Evolutionary conservation across 2,329 filamentous ascomycete genomes (phyloP).

Genomic region (Ramularia endophylla): DNA sequence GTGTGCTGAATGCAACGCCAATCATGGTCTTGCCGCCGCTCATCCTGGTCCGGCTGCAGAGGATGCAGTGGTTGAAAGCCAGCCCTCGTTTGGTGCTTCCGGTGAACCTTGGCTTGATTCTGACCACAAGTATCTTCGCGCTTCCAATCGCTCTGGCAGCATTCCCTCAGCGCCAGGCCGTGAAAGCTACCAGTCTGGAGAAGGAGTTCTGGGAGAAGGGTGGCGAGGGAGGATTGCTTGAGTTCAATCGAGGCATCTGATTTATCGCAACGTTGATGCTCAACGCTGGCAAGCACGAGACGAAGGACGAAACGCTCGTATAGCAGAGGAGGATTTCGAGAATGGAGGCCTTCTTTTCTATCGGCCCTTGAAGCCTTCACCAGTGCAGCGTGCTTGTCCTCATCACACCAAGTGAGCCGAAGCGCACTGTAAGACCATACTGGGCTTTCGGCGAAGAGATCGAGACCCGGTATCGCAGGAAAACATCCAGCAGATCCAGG

Average conservation of each 20-base stretch:
- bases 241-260: constrained; percentile 96
- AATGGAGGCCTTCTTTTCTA: too few species aligned
- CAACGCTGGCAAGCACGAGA: too few species aligned
- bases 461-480: too few species aligned
- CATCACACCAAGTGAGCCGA: too few species aligned
- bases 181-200: constrained; percentile 71
- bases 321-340: too few species aligned
- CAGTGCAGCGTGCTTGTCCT: too few species aligned
- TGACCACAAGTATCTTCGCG: constrained; percentile 80
- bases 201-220: constrained; percentile 78
- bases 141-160: constrained; percentile 83
- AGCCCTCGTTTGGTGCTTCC: constrained; percentile 73
- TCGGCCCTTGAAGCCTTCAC: too few species aligned
- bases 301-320: too few species aligned
- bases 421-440: too few species aligned
- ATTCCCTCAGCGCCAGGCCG: constrained; percentile 85
- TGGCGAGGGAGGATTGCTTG: constrained; percentile 75
- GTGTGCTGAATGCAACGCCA: constrained; percentile 88
- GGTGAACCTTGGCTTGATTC: constrained; percentile 80
- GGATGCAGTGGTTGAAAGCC: constrained; percentile 71
- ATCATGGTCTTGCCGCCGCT: constrained; percentile 96
- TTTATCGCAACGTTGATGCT: too few species aligned
- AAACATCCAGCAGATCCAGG: too few species aligned
- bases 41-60: constrained; percentile 76
- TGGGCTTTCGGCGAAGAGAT: too few species aligned